These are phyloP conservation scores for Setaria viridis DNA, from an alignment of 202 grass and related monocot species.

Conservation along the genomic window DNA sequence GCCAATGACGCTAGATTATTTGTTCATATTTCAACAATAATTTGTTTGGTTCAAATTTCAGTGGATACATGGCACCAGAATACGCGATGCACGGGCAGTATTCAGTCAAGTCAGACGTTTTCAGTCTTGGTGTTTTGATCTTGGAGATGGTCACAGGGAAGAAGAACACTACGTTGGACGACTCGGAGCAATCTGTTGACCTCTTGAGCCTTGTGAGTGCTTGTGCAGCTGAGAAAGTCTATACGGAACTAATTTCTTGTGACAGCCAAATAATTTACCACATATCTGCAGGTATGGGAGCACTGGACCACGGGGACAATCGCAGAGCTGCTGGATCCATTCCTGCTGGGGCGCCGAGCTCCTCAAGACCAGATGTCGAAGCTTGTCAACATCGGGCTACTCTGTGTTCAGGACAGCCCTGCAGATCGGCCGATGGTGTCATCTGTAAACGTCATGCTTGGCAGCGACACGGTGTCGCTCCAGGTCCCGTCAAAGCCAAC, in stretches of 20 bases:
- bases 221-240: not conserved
- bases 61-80: slow-evolving; percentile 65
- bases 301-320: slow-evolving; percentile 47
- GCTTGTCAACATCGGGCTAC: slow-evolving; percentile 48
- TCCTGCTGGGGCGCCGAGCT: slow-evolving; percentile 18
- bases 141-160: slow-evolving; percentile 60
- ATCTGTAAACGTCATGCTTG: slow-evolving; percentile 53
- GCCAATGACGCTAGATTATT: too few species aligned
- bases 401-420: slow-evolving; percentile 58
- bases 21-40: too few species aligned
- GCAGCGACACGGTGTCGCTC: slow-evolving; percentile 37
- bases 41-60: not conserved
- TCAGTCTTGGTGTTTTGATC: slow-evolving; percentile 58
- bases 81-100: slow-evolving; percentile 56
- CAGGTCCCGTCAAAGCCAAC: slow-evolving; percentile 36
- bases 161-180: slow-evolving; percentile 42
- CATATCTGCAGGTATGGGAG: slow-evolving; percentile 41
- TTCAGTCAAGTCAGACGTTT: slow-evolving; percentile 50
- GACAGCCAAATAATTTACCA: too few species aligned
- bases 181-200: slow-evolving; percentile 31
- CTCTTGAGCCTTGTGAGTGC: slow-evolving; percentile 56
- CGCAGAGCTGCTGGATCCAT: slow-evolving; percentile 43
- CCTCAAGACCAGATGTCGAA: slow-evolving; percentile 39
- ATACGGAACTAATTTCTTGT: too few species aligned
- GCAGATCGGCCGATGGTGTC: slow-evolving; percentile 55